Evolutionary conservation across 2,329 filamentous ascomycete genomes (phyloP).

Genomic region (Zasmidium angulare): DNA sequence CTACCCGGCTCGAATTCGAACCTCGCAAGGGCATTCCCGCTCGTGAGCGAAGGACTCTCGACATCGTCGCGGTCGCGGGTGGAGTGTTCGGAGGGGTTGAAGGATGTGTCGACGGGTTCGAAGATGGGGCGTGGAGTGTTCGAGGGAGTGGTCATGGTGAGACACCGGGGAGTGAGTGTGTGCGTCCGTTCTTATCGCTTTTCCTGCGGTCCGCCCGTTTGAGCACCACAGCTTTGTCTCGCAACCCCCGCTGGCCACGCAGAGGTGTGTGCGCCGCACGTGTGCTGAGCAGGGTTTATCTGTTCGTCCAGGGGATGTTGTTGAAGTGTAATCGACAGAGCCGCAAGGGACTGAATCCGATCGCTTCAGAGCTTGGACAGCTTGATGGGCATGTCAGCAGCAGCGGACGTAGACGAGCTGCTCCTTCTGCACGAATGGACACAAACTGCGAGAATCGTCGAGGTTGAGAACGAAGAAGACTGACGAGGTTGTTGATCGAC

Average conservation of each 20-base stretch:
- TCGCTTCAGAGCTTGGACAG: too few species aligned
- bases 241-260: too few species aligned
- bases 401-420: too few species aligned
- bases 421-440: too few species aligned
- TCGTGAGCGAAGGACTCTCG: conserved; percentile 49
- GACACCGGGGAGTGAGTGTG: not conserved
- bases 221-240: not conserved
- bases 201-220: conserved; percentile 6
- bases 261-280: too few species aligned
- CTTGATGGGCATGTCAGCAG: too few species aligned
- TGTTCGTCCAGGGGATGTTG: too few species aligned
- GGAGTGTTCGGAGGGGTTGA: conserved; percentile 20
- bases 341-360: too few species aligned
- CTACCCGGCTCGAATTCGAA: conserved; percentile 82
- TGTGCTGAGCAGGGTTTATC: too few species aligned
- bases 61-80: conserved; percentile 25
- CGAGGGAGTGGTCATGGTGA: conserved; percentile 8
- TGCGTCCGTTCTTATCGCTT: not conserved
- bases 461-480: not conserved
- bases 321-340: too few species aligned
- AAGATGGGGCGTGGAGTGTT: conserved; percentile 34
- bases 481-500: conserved; percentile 14
- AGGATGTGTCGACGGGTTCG: conserved; percentile 44
- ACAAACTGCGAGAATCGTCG: not conserved
- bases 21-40: conserved; percentile 66